Percentiles rank a stretch among this genome's conserved stretches.
Conservation (phyloP, 192 early-diverging fungal species). For the Entophlyctis luteolus region DNA sequence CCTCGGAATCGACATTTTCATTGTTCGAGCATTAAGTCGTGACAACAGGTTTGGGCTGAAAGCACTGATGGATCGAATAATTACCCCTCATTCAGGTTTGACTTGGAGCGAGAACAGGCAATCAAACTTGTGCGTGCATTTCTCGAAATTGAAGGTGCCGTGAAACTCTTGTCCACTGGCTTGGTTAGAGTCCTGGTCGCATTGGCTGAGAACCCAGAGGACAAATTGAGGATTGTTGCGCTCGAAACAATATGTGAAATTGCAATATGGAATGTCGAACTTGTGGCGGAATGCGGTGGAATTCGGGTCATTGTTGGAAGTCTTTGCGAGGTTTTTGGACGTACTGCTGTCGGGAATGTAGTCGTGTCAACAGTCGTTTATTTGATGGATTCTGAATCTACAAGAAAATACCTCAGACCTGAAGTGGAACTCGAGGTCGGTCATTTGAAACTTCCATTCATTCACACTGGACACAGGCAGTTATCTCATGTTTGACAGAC, state of each 20-base stretch:
- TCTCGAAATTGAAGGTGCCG: slow-evolving; percentile 62
- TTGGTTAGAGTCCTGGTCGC: slow-evolving; percentile 71
- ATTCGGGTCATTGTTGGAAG: slow-evolving; percentile 64
- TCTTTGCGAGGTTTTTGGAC: slow-evolving; percentile 60
- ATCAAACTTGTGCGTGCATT: slow-evolving; percentile 68
- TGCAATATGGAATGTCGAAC: slow-evolving; percentile 57
- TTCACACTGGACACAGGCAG: slow-evolving; percentile 43
- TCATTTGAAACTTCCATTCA: background rate
- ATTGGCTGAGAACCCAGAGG: slow-evolving; percentile 74
- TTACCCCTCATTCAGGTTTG: slow-evolving; percentile 27
- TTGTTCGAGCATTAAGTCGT: slow-evolving; percentile 37
- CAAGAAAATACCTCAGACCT: slow-evolving; percentile 63
- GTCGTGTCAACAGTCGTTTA: slow-evolving; percentile 55
- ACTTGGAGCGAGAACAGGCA: slow-evolving; percentile 75
- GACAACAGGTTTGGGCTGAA: slow-evolving; percentile 44
- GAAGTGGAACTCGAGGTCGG: slow-evolving; percentile 72
- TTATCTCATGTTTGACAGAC: slow-evolving; percentile 78
- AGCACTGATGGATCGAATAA: background rate
- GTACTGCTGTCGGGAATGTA: slow-evolving; percentile 58
- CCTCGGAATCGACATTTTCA: slow-evolving; percentile 66
- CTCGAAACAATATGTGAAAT: slow-evolving; percentile 78
- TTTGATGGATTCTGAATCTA: slow-evolving; percentile 68
- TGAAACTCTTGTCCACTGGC: slow-evolving; percentile 53
- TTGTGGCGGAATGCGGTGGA: slow-evolving; percentile 62
- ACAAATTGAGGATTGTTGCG: slow-evolving; percentile 67